Evolutionary conservation across 2,329 filamentous ascomycete species (phyloP), one percentile per base, ranked within the genome.

Genomic region (Stachybotrys echinatus): DNA sequence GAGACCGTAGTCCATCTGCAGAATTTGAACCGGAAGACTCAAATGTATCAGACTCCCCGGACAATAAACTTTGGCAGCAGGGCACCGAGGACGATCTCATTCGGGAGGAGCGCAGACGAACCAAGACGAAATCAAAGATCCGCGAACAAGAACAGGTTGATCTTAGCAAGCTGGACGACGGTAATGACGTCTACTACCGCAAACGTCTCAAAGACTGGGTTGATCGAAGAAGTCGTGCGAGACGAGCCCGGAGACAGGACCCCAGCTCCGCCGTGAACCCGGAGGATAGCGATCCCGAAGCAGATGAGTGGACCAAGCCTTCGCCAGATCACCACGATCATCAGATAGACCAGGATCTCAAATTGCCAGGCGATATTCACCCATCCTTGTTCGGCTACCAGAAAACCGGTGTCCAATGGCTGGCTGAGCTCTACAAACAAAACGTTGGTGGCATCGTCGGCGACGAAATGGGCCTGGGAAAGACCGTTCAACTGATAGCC

Each of bases 391-490:
- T 97, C 60, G 90, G 95, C 55, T 99, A 99, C 58, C 94, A 99
- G 62, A 96, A 96, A 67, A 96, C 91, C 0, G 92, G 92, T 4
- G 91, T 99, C 4, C 88, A 96, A 63, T 99, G 94, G 94, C 79
- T 99, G 6, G 91, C 90, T 65, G 92, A 99, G 66, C 74, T 99
- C 3, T 92, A 95, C 64, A 83, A 85, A 50, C 91, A 96, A 64
- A 82, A 87, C 53, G 91, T 96, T 5, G 94, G 94, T 21, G 94
- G 94, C 3, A 97, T 99, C 48, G 81, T 99, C 38, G 94, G 92
- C 6, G 94, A 99, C 62, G 94, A 99, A 68, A 99, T 99, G 94
- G 94, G 95, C 1, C 73, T 99, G n/a, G 94, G 94, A 4, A 99
- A 99, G 71, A 99, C 94, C 4, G 79, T 84, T 2, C 81, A 83